Percentiles rank a stretch among this genome's conserved stretches.
Conservation (phyloP, 331 rosid species). For the Quercus tomentella region DNA sequence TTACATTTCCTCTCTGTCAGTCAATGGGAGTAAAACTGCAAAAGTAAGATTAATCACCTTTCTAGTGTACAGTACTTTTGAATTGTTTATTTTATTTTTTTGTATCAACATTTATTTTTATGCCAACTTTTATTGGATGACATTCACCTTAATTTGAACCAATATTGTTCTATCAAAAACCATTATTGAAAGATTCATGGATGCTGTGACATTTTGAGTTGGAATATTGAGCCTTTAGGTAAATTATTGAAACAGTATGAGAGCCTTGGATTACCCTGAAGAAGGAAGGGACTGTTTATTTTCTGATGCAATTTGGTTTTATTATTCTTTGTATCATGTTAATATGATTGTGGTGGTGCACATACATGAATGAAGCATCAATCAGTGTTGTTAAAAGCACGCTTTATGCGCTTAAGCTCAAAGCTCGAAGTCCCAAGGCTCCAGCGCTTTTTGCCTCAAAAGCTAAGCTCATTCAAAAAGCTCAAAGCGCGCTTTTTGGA, state of each 20-base stretch:
- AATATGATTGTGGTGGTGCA: background rate
- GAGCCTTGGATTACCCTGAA: background rate
- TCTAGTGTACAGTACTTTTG: background rate
- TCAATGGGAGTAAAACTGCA: constrained; percentile 77
- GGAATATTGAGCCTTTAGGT: background rate
- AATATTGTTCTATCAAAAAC: background rate
- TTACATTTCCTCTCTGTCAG: constrained; percentile 53
- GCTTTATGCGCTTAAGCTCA: too few relatives aligned
- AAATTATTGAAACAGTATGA: background rate
- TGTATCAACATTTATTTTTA: background rate
- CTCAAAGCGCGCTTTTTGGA: too few relatives aligned
- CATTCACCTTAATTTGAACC: background rate
- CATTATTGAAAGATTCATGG: background rate
- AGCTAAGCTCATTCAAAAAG: too few relatives aligned
- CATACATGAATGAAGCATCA: background rate
- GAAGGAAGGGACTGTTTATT: background rate
- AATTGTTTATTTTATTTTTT: background rate
- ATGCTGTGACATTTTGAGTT: background rate
- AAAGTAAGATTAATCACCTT: constrained; percentile 53
- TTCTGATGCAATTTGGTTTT: background rate
- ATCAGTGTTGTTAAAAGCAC: too few relatives aligned
- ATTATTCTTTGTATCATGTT: background rate
- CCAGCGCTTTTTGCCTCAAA: too few relatives aligned
- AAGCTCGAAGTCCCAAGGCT: too few relatives aligned
- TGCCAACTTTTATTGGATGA: background rate